Percentiles rank a stretch among this genome's conserved stretches.
phyloP scores from a whole-genome alignment of 2,329 filamentous ascomycete species.

The Thermoascus crustaceus region DNA sequence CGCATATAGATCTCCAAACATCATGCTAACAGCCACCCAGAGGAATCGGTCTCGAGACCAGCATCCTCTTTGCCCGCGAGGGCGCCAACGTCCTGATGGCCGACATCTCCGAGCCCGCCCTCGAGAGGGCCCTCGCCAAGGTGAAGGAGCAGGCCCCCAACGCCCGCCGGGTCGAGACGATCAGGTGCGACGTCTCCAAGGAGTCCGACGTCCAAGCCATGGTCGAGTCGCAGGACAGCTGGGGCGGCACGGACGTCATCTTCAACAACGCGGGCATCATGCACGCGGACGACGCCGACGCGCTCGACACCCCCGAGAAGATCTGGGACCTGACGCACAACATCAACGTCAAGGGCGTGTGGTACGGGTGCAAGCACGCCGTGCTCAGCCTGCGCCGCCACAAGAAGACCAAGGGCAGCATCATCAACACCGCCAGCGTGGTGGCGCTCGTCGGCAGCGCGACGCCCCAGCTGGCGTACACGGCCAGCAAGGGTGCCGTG shows the following conservation, averaged over 20 bases:
- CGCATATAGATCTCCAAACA: background rate
- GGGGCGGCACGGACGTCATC: slow-evolving; percentile 83
- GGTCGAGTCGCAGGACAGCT: slow-evolving; percentile 66
- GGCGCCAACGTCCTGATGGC: slow-evolving; percentile 78
- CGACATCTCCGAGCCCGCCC: slow-evolving; percentile 70
- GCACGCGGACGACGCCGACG: slow-evolving; percentile 74
- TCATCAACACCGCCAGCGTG: slow-evolving; percentile 89
- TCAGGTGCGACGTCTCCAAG: slow-evolving; percentile 72
- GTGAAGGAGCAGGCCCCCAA: slow-evolving; percentile 63
- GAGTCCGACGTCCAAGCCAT: slow-evolving; percentile 69
- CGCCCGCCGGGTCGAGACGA: slow-evolving; percentile 53
- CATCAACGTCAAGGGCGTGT: slow-evolving; percentile 98
- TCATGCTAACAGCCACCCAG: slow-evolving; percentile 28
- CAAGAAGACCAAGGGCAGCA: slow-evolving; percentile 67
- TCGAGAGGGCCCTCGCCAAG: slow-evolving; percentile 68
- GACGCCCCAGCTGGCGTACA: slow-evolving; percentile 86
- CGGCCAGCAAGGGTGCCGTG: slow-evolving; percentile 87
- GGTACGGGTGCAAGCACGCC: slow-evolving; percentile 90
- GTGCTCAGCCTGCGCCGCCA: slow-evolving; percentile 71
- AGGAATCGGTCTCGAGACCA: slow-evolving; percentile 87
- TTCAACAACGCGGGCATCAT: slow-evolving; percentile 99
- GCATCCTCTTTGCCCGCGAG: slow-evolving; percentile 81
- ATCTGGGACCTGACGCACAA: slow-evolving; percentile 92
- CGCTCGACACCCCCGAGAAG: slow-evolving; percentile 73
- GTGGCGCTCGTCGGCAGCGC: slow-evolving; percentile 81